Evolutionary conservation across 495 filamentous ascomycete species (phyloP), one percentile per base, ranked within the genome.

Genomic region (Cercophora sp.): DNA sequence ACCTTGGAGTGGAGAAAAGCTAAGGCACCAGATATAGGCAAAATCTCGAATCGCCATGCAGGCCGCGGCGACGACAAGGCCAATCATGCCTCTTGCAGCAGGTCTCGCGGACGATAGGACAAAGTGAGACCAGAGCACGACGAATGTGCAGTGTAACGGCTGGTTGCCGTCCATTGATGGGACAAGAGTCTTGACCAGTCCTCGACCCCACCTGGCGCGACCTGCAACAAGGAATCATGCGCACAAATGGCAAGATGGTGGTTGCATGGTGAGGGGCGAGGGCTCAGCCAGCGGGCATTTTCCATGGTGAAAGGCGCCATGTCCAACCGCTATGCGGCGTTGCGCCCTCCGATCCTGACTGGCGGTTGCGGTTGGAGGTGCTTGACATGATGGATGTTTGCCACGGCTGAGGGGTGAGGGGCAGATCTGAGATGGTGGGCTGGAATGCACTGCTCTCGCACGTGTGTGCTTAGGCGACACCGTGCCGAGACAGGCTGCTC

Each of bases 201-300:
- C 23, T 47, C 45, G 51, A 51, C 59, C 57, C n/a, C 59, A 35
- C 55, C 49, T 29, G 48, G 43, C 52, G 34, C 58, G 42, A 54
- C 31, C 55, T 58, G 59, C 52, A 57, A 52, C 48, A 26, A 56
- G 51, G 49, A 51, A 62, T 62, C 59, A 62, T 62, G 59, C 57
- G 57, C 41, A 41, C 36, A 26, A 41, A 27, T 41, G 22, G 22
- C 43, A 27, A 15, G 34, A 40, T 51, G 35, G 32, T 58, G 58
- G 55, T 51, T 61, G 58, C 55, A 44, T 62, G 13, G 47, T 45
- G 56, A 49, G 51, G 51, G 27, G 36, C 24, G 36, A 22, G 5
- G 2, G 29, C 15, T 24, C 36, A 16, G 27, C 25, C 15, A 29
- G 23, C 13, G 48, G 48, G 15, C 45, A 16, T 24, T n/a, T 49